Evolutionary conservation across 2,329 filamentous ascomycete genomes (phyloP).

Genomic region (Talaromyces sp.): DNA sequence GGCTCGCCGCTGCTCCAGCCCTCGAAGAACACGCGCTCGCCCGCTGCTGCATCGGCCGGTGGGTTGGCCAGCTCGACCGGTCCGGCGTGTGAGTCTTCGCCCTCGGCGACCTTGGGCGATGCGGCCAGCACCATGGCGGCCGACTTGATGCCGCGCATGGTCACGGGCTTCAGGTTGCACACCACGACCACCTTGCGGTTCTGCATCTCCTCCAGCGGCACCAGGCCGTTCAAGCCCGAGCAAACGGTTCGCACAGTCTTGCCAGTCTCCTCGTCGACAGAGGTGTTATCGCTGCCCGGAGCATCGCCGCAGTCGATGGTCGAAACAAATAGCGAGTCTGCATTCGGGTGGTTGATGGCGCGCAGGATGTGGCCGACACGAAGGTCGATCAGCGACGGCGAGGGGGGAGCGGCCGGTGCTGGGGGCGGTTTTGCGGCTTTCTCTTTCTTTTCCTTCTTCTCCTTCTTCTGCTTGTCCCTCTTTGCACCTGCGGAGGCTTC

Average conservation of each 20-base stretch:
- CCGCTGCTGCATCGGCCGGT: constrained; percentile 70
- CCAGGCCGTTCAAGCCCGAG: constrained; percentile 88
- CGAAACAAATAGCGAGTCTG: constrained; percentile 90
- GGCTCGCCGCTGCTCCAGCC: constrained; percentile 83
- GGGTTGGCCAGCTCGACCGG: constrained; percentile 89
- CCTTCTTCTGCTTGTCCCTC: constrained; percentile 51
- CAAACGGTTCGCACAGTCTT: constrained; percentile 92
- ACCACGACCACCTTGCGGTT: constrained; percentile 90
- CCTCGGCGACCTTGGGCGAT: constrained; percentile 75
- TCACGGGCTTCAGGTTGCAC: constrained; percentile 97
- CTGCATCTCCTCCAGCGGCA: constrained; percentile 95
- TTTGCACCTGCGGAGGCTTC: constrained; percentile 20
- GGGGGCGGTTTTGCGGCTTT: constrained; percentile 72
- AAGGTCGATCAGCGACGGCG: constrained; percentile 84
- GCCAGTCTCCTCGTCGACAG: constrained; percentile 71
- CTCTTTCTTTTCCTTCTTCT: constrained; percentile 83
- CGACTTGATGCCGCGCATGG: constrained; percentile 86
- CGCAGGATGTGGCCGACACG: constrained; percentile 97
- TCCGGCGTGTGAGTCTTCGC: constrained; percentile 78
- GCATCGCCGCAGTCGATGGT: constrained; percentile 92
- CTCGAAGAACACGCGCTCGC: constrained; percentile 87
- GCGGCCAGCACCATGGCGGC: constrained; percentile 92
- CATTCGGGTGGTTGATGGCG: constrained; percentile 90
- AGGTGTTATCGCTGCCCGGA: constrained; percentile 78
- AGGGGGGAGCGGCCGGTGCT: constrained; percentile 67